phyloP scores from a whole-genome alignment of 2,329 filamentous ascomycete species.

The Fonsecaea multimorphosa region DNA sequence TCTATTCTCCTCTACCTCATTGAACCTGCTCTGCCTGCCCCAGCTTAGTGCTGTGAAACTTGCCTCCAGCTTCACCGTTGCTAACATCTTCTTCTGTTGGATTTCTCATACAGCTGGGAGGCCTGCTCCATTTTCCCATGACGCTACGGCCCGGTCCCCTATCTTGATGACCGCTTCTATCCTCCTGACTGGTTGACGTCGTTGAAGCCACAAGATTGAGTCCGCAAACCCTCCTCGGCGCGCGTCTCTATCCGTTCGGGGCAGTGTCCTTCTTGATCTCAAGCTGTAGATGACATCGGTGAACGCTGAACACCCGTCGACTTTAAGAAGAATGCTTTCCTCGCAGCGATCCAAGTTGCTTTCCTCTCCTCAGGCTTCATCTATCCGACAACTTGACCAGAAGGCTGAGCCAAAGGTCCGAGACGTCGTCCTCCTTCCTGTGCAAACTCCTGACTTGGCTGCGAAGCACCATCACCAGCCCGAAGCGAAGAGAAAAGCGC shows the following conservation, averaged over 20 bases:
- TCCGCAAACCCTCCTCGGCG: constrained; percentile 11
- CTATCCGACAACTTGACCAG: constrained; percentile 22
- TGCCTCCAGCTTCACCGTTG: constrained; percentile 35
- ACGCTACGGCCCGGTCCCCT: constrained; percentile 38
- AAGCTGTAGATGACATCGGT: constrained; percentile 7
- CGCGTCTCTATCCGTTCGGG: constrained; percentile 2
- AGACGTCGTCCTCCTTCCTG: constrained; percentile 15
- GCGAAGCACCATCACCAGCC: background rate
- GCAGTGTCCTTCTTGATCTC: constrained; percentile 18
- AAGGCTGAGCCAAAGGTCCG: constrained; percentile 24
- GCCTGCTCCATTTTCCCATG: constrained; percentile 46
- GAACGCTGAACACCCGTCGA: constrained; percentile 3
- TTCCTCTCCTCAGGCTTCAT: constrained; percentile 24
- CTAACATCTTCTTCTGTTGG: constrained; percentile 24
- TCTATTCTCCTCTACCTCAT: constrained; percentile 29
- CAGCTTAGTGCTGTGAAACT: constrained; percentile 28
- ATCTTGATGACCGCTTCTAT: constrained; percentile 20
- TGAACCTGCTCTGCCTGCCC: constrained; percentile 18
- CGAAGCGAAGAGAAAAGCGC: constrained; percentile 12
- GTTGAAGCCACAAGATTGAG: constrained; percentile 35
- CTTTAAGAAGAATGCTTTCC: constrained; percentile 37
- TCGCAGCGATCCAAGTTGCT: constrained; percentile 21
- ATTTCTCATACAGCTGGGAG: constrained; percentile 45
- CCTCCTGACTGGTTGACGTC: constrained; percentile 31
- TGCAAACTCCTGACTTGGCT: constrained; percentile 12